Evolutionary conservation across 345 rosid genomes (phyloP), one percentile per base, ranked within the genome.

Genomic region (Ricinus communis): DNA sequence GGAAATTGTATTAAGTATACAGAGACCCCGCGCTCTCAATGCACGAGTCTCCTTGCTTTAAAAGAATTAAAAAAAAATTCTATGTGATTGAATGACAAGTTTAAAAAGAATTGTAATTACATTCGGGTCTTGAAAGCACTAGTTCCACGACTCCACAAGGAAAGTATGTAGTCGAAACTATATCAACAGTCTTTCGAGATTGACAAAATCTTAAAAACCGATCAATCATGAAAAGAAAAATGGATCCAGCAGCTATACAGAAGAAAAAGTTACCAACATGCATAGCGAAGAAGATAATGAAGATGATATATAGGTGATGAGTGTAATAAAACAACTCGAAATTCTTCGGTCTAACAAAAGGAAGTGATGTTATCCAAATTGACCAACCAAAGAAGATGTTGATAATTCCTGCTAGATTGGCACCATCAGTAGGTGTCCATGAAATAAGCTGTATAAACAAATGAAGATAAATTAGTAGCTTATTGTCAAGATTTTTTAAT

Each of bases 281-380:
- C 78, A 93, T 74, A 4, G 93, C 97, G 79, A 89, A 82, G 87
- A 89, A 89, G 68, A 93, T 71, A 2, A 93, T 82, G 55, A 90
- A 90, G 62, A 93, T 83, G 30, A 90, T 38, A 55, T 93, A 93
- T 10, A 90, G 87, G 64, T 90, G 98, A 81, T 90, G 98, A 5
- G 93, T 87, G 87, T 93, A 91, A 84, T 89, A 91, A 87, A 93
- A 93, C 70, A 91, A 72, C 84, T 93, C 96, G 8, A 93, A 93
- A 65, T 80, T 83, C 56, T 82, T 67, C 76, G 73, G 85, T 68
- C 98, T 88, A 74, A 90, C 85, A 14, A 82, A 82, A 45, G 71
- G 77, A 68, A 90, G 77, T 30, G 96, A 87, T 3, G 98, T 93
- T 62, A 81, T 83, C 97, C 97, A 91, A 96, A 91, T 91, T 50